Base-by-base conservation (phyloP, 805 yeast genomes). In the Lipomyces mesembrius region DNA sequence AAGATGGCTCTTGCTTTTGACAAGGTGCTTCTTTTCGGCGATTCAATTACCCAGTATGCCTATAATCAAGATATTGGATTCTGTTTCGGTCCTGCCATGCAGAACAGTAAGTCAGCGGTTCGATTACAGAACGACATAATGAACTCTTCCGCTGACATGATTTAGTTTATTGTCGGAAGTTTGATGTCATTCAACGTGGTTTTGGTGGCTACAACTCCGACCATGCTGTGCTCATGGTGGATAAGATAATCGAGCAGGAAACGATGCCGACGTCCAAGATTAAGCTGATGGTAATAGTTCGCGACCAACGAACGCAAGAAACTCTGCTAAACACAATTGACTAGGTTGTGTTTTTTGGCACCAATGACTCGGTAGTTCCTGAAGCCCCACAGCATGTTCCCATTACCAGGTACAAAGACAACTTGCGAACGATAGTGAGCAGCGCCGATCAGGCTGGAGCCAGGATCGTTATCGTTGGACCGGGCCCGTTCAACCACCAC, bases 111-210 rank as follows among this genome's bases (percentile, higher is more conserved):
- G 39, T 22, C 57, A 43, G 2, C 22, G 3, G n/a, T 58, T 9
- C 22, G 2, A 43, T 8, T 43, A 7, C 11, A n/a, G 20, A 29
- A 35, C 4, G 32, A 34, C 20, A 53, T 25, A 37, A 20, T 63
- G 58, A 22, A 17, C 43, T 12, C 8, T 43, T n/a, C 9, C 3
- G 2, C 22, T 43, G 49, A 43, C 49, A n/a, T n/a, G 22, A 22
- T 43, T 43, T 25, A 68, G 64, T 46, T 52, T 78, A 90, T 75
- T 77, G 81, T 1, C 82, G 97, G 56, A 84, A 82, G 74, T 72
- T 91, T 57, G 94, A 91, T 70, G 79, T 93, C 2, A 74, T 92
- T 1, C 87, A 85, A 53, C 80, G 97, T 66, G 98, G 98, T 0
- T 91, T 80, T 73, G 75, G 86, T 0, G 97, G 98, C 0, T 92